Base-by-base conservation (phyloP, 768 basidiomycete species). In the Exidia glandulosa region DNA sequence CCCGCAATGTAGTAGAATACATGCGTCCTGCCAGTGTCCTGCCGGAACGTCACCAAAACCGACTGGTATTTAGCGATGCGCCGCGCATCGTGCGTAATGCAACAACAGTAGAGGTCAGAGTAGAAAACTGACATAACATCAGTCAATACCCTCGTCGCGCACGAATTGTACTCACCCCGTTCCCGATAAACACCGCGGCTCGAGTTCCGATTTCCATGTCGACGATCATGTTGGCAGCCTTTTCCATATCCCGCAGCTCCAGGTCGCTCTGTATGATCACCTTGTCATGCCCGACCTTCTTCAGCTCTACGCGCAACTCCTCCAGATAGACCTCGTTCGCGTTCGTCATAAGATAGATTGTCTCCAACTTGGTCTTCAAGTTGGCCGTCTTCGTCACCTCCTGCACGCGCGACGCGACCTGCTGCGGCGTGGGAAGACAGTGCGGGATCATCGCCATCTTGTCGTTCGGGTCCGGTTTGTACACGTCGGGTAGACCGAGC, bases 141-240 rank as follows among this genome's bases (percentile, higher is more conserved):
- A n/a, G n/a, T n/a, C n/a, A n/a, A n/a, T n/a, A n/a, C n/a, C n/a
- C n/a, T n/a, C n/a, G n/a, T n/a, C n/a, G n/a, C n/a, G n/a, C n/a
- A n/a, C n/a, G n/a, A n/a, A n/a, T n/a, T n/a, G 19, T 19, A 12
- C 41, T 45, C 19, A 45, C 41, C 16, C 86, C 87, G 66, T 88
- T 88, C 9, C 87, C 87, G 47, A 88, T 72, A 61, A 88, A 81
- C 61, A 82, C 75, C 64, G 85, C 79, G 1, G 85, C 85, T 57
- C 82, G 71, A 66, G 81, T 75, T 10, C 77, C 86, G 45, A 87
- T 78, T 63, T 83, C 74, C 85, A 87, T 87, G 68, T 88, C 87
- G 65, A 84, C 69, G 2, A 81, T 77, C 50, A 54, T 54, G 30
- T 54, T 54, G 25, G 50, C 50, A 25, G 13, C 25, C 7, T 54